Base-by-base conservation (phyloP, 306 rosid genomes). In the Lathyrus aphaca region DNA sequence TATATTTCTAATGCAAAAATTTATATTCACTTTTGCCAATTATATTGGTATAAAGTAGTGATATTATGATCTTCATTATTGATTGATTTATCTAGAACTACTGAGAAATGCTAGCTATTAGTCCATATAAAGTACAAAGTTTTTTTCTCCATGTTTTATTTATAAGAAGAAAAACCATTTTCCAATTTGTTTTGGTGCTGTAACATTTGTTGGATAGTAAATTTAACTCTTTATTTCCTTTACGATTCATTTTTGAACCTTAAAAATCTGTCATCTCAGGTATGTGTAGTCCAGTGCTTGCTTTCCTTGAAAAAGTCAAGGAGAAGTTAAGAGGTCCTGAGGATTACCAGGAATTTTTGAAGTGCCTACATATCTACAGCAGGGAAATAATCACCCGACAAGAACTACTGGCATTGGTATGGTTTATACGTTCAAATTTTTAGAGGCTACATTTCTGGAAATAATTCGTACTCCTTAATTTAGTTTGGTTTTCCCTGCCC, bases 281-380 rank as follows among this genome's bases (percentile, higher is more conserved):
- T 76, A 77, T 91, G 80, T 95, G 80, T 23, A 79, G 92, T 77
- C 95, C 79, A 46, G 97, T 86, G 77, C 80, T 86, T 84, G 88
- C 87, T 42, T 95, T 86, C 81, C 86, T 89, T 62, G 99, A 89
- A 76, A 95, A 87, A 82, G 96, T 95, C 72, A 95, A 91, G 81
- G 99, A 86, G 76, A 95, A 84, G 80, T 77, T 95, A 74, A 79
- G 68, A 53, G 87, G 82, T 66, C 73, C 95, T 63, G 97, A 91
- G 15, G 81, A 80, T 80, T 95, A 88, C 88, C 99, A 95, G 80
- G 99, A 95, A 70, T 91, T 95, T 77, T 84, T 95, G 87, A 95
- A 87, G 86, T 95, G 99, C 76, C 95, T 95, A 23, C 95, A 95
- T 72, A 95, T 95, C 70, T 95, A 89, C 76, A 84, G 95, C 92